Base-by-base conservation (phyloP, 345 rosid species). In the Syzygium jambos region DNA sequence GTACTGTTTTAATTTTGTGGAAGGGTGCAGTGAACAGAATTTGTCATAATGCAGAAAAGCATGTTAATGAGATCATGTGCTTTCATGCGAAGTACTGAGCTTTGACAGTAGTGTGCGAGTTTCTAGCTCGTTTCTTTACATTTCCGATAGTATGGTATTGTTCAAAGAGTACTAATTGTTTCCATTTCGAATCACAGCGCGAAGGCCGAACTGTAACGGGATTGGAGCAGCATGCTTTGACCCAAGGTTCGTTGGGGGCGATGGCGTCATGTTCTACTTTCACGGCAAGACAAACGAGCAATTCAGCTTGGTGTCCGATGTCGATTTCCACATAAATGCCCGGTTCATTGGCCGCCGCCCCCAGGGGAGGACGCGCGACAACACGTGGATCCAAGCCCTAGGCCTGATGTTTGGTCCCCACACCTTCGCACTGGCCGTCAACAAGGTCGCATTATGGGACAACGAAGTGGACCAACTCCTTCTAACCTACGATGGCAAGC, bases 251-350 rank as follows among this genome's bases (percentile, higher is more conserved):
- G 82, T 88, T 5, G 89, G 89, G 3, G 86, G 89, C 21, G 87
- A 88, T 14, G 89, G 89, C 25, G 51, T 88, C 68, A 78, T 86
- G 63, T 88, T 85, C 89, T 88, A 88, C 85, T 88, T 88, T 54
- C 89, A 88, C 1, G 89, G 89, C 61, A 59, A 63, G 21, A 88
- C 78, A 11, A 73, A 82, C 43, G 68, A 86, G 80, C 85, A 78
- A 49, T 88, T 88, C 86, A 56, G 87, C 65, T 51, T 88, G 51
- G 87, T 88, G 5, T 88, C 89, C 27, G 87, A 88, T 78, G 30
- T 25, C 30, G 86, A 78, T 56, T 86, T 88, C 53, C 89, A 88
- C 52, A 88, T 86, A 61, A 88, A 88, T 34, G 89, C 86, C 53
- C 89, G 43, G 43, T 88, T 88, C 89, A 88, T 88, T 55, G 89